These are phyloP conservation scores for Lactarius indigo DNA, from an alignment of 768 basidiomycete species.

Conservation along the genomic window DNA sequence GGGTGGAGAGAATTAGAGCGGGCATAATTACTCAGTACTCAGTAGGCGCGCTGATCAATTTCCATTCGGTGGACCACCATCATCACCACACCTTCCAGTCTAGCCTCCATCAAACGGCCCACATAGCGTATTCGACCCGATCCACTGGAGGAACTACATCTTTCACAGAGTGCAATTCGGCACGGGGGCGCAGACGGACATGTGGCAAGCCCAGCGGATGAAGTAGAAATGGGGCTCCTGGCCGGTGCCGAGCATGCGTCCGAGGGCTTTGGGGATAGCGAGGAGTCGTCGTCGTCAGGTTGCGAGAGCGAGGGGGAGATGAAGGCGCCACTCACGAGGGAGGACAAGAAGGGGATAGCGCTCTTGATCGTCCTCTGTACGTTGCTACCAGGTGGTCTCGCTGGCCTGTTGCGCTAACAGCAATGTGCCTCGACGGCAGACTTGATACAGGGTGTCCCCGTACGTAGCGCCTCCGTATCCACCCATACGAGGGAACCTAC, in stretches of 20 bases:
- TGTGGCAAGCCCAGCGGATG: constrained; percentile 18
- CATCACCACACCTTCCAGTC: not conserved
- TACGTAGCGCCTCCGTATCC: constrained; percentile 38
- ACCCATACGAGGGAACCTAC: too few relatives aligned
- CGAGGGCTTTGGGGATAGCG: constrained; percentile 22
- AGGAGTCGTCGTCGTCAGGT: not conserved
- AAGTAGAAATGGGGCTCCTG: constrained; percentile 28
- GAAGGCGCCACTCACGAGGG: constrained; percentile 23
- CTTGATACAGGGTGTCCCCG: constrained; percentile 80
- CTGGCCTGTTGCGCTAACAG: not conserved
- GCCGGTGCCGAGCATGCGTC: constrained; percentile 21
- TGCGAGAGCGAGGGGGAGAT: not conserved
- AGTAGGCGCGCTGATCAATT: not conserved
- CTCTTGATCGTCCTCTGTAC: constrained; percentile 46
- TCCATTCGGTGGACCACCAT: not conserved
- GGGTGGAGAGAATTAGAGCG: not conserved
- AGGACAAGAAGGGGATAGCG: constrained; percentile 45
- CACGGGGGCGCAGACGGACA: constrained; percentile 1
- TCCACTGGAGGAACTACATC: constrained; percentile 20
- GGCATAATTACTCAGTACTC: not conserved
- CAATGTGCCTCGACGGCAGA: constrained; percentile 31
- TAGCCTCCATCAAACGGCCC: not conserved
- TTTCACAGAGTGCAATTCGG: constrained; percentile 1
- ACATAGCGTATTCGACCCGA: not conserved
- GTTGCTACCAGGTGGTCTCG: constrained; percentile 23